Percentiles rank a stretch among this genome's conserved stretches.
These are phyloP conservation scores for Wallacemonas rigidus DNA, from an alignment of 208 protist genomes.

Conservation along the genomic window DNA sequence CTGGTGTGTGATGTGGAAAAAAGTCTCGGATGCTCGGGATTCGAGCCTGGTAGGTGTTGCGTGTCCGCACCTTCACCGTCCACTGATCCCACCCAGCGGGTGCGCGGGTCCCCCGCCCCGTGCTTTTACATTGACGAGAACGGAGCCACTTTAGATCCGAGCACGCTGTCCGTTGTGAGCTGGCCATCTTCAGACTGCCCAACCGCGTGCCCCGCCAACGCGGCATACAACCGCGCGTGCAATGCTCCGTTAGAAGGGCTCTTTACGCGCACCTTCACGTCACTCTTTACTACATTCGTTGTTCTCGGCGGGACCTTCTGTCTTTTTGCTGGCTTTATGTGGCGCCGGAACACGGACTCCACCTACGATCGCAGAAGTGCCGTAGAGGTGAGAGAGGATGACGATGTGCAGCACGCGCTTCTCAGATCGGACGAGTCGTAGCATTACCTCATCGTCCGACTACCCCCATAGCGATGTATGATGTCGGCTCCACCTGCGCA, in stretches of 20 bases:
- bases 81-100: not conserved
- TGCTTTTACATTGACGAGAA: conserved; percentile 44
- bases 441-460: too few species aligned
- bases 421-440: not conserved
- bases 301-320: not conserved
- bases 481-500: too few species aligned
- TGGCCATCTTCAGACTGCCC: conserved; percentile 43
- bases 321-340: not conserved
- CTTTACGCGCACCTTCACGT: conserved; percentile 7
- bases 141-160: conserved; percentile 42
- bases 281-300: not conserved
- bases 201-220: conserved; percentile 22
- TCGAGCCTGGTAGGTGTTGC: conserved; percentile 43
- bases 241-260: conserved; percentile 9
- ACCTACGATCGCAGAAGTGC: not conserved
- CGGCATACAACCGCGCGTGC: conserved; percentile 16
- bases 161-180: conserved; percentile 19
- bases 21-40: conserved; percentile 49
- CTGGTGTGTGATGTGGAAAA: conserved; percentile 43
- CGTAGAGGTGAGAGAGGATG: not conserved
- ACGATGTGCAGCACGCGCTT: not conserved
- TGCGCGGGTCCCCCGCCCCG: not conserved
- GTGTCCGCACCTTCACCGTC: conserved; percentile 20
- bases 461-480: too few species aligned
- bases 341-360: not conserved